These are phyloP conservation scores for Auricularia cornea DNA, from an alignment of 768 basidiomycete species.

Conservation along the genomic window DNA sequence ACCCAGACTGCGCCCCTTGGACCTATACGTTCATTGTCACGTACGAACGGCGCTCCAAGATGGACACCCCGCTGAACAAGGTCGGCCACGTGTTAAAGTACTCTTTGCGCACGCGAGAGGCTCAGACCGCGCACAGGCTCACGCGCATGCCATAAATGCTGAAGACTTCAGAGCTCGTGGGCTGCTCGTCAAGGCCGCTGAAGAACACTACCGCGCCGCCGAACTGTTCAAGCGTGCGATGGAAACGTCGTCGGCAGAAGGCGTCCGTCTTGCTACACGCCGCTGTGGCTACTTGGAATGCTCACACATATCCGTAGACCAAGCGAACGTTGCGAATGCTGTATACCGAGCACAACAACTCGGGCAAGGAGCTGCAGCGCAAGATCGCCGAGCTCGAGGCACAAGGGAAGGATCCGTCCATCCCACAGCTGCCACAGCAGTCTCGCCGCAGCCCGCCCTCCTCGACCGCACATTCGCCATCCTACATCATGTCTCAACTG, in stretches of 20 bases:
- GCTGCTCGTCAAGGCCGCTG: conserved; percentile 59
- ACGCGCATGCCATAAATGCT: conserved; percentile 74
- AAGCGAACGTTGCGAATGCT: conserved; percentile 71
- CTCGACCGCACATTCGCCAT: conserved; percentile 5
- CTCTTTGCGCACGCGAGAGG: not conserved
- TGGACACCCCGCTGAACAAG: conserved; percentile 9
- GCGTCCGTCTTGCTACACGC: conserved; percentile 36
- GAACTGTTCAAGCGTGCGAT: conserved; percentile 66
- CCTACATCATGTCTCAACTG: conserved; percentile 1
- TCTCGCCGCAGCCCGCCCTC: conserved; percentile 1
- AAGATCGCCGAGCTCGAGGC: conserved; percentile 62
- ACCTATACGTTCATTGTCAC: not conserved
- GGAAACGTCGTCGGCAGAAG: conserved; percentile 64
- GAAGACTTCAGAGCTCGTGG: conserved; percentile 63
- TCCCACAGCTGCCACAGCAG: conserved; percentile 43
- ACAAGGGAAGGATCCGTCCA: conserved; percentile 67
- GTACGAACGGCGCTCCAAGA: not conserved
- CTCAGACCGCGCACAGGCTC: conserved; percentile 41
- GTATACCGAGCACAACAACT: conserved; percentile 64
- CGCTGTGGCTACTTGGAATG: not conserved
- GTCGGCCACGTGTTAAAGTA: conserved; percentile 2
- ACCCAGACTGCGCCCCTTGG: not conserved
- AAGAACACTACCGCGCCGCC: conserved; percentile 70
- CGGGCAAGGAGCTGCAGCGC: conserved; percentile 61
- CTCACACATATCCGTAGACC: conserved; percentile 39